Evolutionary conservation across 805 yeast species (phyloP), one percentile per base, ranked within the genome.

Genomic region (Candida nonsorbophila): DNA sequence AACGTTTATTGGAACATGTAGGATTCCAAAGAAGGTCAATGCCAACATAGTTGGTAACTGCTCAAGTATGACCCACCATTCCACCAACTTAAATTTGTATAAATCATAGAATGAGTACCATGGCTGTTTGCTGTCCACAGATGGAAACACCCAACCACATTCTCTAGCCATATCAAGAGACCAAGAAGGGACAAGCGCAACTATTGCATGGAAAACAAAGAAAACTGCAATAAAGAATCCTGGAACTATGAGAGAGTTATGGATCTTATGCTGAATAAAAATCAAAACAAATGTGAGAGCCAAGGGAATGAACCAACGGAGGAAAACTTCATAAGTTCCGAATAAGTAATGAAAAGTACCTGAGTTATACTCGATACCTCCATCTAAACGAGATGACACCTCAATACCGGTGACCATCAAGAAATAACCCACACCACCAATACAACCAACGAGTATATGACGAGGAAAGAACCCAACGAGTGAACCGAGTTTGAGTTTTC

Each of bases 351-450:
- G 30, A 29, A 85, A 55, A 10, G 86, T 84, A 2, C 58, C 68
- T 45, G 62, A 50, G 34, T 77, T 69, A 50, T 85, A 88, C 29
- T 68, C 69, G 24, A 90, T 54, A 3, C 85, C 79, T 3, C 84
- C 84, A 27, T 84, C 84, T 18, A 84, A 55, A 34, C 95, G 66
- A 0, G 95, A 79, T n/a, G 85, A 72, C 1, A 92, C 95, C 48
- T 90, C 97, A 16, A 92, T 58, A 1, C 95, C 98, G 0, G 98
- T 92, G 1, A 84, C 79, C 2, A 87, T 63, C 28, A 92, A 64
- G 55, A 92, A 92, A 58, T 84, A 88, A 6, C 98, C 98, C 27
- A 92, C 98, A 47, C 98, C 98, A 22, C 98, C 98, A 44, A 92
- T 88, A 52, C 97, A 92, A 2, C 98, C 98, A 20, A 92, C 92